These are phyloP conservation scores for Escallonia herrerae DNA, from an alignment of 129 eudicot species.

Conservation along the genomic window DNA sequence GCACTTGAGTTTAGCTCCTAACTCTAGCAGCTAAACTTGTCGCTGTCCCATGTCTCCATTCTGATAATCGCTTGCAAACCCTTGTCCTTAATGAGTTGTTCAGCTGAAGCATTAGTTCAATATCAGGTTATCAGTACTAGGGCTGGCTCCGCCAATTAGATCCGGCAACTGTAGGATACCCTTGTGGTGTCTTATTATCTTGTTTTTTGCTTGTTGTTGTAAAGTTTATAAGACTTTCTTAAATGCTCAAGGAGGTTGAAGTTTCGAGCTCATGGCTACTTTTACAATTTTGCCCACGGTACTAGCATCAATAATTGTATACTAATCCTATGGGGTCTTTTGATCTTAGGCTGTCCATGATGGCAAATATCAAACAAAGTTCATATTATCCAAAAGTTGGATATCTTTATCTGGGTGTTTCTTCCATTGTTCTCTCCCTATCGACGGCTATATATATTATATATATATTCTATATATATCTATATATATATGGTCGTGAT, in stretches of 20 bases:
- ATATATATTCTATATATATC: too few species aligned
- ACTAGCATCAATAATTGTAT: constrained; percentile 12
- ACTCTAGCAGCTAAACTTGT: constrained; percentile 23
- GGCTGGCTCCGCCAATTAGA: not conserved
- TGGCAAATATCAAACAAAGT: not conserved
- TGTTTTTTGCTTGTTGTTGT: not conserved
- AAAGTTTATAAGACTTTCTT: too few species aligned
- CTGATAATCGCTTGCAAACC: constrained; percentile 19
- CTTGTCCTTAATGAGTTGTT: constrained; percentile 19
- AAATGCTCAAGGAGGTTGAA: constrained; percentile 5
- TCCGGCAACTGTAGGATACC: too few species aligned
- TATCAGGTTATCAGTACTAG: not conserved
- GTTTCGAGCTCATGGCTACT: constrained; percentile 19
- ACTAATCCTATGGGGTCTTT: constrained; percentile 11
- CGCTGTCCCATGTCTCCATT: constrained; percentile 28
- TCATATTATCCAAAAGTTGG: too few species aligned
- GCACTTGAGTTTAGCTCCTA: constrained; percentile 22
- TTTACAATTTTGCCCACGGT: constrained; percentile 26
- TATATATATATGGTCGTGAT: too few species aligned
- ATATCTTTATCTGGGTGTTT: too few species aligned
- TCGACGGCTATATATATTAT: too few species aligned
- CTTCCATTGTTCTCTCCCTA: too few species aligned
- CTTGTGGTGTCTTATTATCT: not conserved
- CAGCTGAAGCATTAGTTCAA: constrained; percentile 11
- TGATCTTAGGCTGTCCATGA: constrained; percentile 1